phyloP scores from a whole-genome alignment of 352 stramenopile genomes.

The Saprolegnia parasitica region DNA sequence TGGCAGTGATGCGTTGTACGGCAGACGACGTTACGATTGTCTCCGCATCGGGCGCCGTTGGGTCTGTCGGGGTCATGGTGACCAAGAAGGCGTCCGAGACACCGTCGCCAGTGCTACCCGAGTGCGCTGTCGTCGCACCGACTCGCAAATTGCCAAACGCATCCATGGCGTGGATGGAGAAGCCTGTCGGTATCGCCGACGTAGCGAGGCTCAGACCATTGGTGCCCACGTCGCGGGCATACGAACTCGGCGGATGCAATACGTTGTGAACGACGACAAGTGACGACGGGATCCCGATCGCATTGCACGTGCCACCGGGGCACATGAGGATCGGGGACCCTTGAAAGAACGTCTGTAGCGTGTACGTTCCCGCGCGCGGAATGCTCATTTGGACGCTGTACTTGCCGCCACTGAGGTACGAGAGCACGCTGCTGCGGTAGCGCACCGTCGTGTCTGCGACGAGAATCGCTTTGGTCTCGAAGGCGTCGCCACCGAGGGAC shows the following conservation, averaged over 20 bases:
- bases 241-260: constrained; percentile 84
- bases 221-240: constrained; percentile 64
- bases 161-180: constrained; percentile 86
- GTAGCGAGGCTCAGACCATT: constrained; percentile 68
- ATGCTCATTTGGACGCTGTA: constrained; percentile 94
- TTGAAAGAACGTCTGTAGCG: constrained; percentile 73
- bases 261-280: constrained; percentile 87
- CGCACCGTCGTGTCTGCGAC: constrained; percentile 47
- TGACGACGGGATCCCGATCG: constrained; percentile 46
- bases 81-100: constrained; percentile 91
- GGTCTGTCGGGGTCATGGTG: constrained; percentile 50
- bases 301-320: constrained; percentile 46
- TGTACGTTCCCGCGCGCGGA: constrained; percentile 81
- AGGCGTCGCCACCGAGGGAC: constrained; percentile 54
- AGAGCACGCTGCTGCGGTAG: constrained; percentile 77
- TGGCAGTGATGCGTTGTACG: constrained; percentile 61
- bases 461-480: constrained; percentile 85
- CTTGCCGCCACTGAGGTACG: constrained; percentile 52
- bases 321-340: constrained; percentile 89
- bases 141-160: constrained; percentile 91
- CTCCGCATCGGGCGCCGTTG: constrained; percentile 38
- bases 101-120: constrained; percentile 67
- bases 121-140: constrained; percentile 63
- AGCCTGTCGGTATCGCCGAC: constrained; percentile 81
- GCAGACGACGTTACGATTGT: constrained; percentile 83